Conservation (phyloP, 805 yeast species). For the Lachancea sp. region DNA sequence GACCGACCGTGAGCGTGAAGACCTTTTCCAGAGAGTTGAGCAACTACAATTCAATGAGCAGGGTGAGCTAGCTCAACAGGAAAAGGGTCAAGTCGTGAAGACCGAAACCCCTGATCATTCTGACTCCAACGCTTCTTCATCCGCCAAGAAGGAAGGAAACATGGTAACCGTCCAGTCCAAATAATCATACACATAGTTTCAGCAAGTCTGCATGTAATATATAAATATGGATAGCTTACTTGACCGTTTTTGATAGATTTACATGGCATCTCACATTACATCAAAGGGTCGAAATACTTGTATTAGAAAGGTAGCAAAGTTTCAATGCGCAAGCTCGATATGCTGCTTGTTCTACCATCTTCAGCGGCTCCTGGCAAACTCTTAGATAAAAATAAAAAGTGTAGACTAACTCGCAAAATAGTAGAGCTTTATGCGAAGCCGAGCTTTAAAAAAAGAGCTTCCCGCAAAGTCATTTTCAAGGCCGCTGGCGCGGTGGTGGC, state of each 20-base stretch:
- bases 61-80: slow-evolving; percentile 23
- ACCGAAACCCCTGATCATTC: neutral
- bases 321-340: too few species aligned
- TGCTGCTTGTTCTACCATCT: too few species aligned
- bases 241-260: neutral
- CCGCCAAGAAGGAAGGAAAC: neutral
- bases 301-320: too few species aligned
- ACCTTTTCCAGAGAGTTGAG: slow-evolving; percentile 43
- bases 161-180: neutral
- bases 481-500: too few species aligned
- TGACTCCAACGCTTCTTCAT: neutral
- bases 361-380: too few species aligned
- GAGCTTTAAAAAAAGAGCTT: too few species aligned
- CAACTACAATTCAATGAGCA: slow-evolving; percentile 32
- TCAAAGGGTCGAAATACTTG: too few species aligned
- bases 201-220: neutral
- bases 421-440: too few species aligned
- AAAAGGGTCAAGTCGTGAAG: neutral
- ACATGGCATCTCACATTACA: too few species aligned
- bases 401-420: too few species aligned
- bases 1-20: slow-evolving; percentile 45
- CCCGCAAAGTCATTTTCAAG: too few species aligned
- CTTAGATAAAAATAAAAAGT: too few species aligned
- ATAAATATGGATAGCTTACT: neutral
- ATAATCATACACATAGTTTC: neutral